Evolutionary conservation across 352 stramenopile genomes (phyloP), one percentile per base, ranked within the genome.

Genomic region (Nothophytophthora sp.): DNA sequence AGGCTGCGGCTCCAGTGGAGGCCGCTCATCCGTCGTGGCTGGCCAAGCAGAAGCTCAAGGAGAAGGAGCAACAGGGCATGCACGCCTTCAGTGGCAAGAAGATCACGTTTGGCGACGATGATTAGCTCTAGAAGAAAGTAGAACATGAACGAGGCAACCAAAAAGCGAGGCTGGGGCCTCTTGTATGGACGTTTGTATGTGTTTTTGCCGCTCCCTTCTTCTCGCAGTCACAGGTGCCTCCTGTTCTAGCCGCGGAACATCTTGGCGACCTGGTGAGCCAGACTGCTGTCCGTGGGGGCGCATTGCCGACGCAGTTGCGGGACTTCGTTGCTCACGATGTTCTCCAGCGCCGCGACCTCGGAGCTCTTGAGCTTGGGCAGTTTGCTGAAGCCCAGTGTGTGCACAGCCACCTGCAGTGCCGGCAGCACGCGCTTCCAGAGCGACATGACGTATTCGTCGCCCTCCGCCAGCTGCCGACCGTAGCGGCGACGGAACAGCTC

Each of bases 381-480:
- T n/a, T 77, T 76, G 51, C 68, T 72, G 32, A 97, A 81, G 13
- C 89, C 88, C 4, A 96, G 63, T 27, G 90, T 96, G 51, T 93
- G 72, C 29, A 97, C 64, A 18, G 88, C 86, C 8, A 96, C 68
- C 60, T 94, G 84, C 3, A 97, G 67, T 15, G 76, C 73, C 11
- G 86, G 84, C 13, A 89, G 64, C 55, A 98, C 91, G 35, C 90
- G 85, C 55, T 94, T 90, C 95, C 95, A 98, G n/a, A 97, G 60
- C 13, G 86, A 95, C 19, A 96, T 70, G 40, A 98, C 92, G 60
- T 98, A 99, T 71, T 99, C 97, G 64, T 99, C 97, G 42, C 90
- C 93, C 44, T 99, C 96, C 13, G 86, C 90, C n/a, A 99, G 73
- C 73, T 98, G 89, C 33, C 86, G 86, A 4, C 93, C 84, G 70